These are phyloP conservation scores for Neltuma alba DNA, from an alignment of 306 rosid genomes.

Conservation along the genomic window DNA sequence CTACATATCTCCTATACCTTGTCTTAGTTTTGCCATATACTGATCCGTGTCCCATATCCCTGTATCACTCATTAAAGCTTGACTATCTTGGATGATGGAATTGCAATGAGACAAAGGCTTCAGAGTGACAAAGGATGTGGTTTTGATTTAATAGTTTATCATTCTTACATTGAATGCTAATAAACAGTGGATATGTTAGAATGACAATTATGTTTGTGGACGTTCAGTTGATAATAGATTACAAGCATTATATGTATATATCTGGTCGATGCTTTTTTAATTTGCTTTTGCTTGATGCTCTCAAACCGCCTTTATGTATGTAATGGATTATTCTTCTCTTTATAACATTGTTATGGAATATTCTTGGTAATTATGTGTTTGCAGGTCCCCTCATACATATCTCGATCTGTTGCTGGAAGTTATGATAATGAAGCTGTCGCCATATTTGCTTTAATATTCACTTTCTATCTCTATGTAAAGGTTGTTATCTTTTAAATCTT, in stretches of 20 bases:
- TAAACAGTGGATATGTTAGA: slow-evolving; percentile 6
- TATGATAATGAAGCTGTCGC: slow-evolving; percentile 99
- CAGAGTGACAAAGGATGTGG: background rate
- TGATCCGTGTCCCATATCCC: background rate
- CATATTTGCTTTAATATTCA: slow-evolving; percentile 94
- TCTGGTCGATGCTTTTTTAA: background rate
- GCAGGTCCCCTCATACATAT: slow-evolving; percentile 96
- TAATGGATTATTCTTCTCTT: background rate
- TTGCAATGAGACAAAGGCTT: background rate
- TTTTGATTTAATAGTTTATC: background rate
- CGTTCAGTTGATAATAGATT: background rate
- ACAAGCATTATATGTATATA: background rate
- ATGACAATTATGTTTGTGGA: background rate
- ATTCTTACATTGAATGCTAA: background rate
- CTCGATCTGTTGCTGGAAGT: slow-evolving; percentile 99
- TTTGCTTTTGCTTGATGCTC: background rate
- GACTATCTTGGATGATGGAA: background rate
- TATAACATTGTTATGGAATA: background rate
- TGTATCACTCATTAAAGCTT: background rate
- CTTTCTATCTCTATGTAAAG: slow-evolving; percentile 97
- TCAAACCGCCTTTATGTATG: background rate
- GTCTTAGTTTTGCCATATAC: background rate
- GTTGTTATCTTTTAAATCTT: slow-evolving; percentile 43
- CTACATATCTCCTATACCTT: background rate
- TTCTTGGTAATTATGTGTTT: slow-evolving; percentile 6